A percentile compares a stretch with the other conserved stretches of the same genome.
These are phyloP conservation scores for Jacaranda copaia DNA, from an alignment of 257 asterid species.

Conservation along the genomic window DNA sequence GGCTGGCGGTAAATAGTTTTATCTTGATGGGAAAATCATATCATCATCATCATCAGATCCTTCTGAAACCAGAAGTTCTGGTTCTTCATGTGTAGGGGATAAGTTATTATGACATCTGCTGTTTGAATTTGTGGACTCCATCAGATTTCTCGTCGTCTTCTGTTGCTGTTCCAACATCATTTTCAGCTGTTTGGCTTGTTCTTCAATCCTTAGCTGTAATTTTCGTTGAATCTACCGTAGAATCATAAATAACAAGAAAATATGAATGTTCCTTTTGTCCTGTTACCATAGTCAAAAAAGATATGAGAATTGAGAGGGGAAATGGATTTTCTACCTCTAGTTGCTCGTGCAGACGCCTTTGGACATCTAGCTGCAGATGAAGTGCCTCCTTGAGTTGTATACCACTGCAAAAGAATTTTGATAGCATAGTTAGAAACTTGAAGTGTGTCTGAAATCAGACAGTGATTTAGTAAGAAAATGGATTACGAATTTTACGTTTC, in stretches of 20 bases:
- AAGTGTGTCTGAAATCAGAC: not conserved
- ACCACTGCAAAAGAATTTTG: conserved; percentile 51
- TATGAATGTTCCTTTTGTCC: not conserved
- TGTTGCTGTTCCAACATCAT: conserved; percentile 77
- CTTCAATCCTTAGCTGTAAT: conserved; percentile 77
- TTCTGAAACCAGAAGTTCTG: conserved; percentile 38
- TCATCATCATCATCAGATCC: conserved; percentile 39
- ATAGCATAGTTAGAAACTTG: not conserved
- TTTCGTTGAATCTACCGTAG: conserved; percentile 55
- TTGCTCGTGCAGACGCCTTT: conserved; percentile 76
- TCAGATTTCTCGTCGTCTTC: conserved; percentile 39
- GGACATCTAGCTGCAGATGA: conserved; percentile 75
- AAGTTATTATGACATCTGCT: conserved; percentile 44
- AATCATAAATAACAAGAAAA: not conserved
- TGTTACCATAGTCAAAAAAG: too few relatives aligned
- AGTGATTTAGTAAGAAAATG: not conserved
- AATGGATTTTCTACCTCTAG: conserved; percentile 57
- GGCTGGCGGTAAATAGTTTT: conserved; percentile 22
- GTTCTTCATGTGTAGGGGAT: conserved; percentile 45
- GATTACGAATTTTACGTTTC: conserved; percentile 50
- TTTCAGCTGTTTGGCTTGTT: conserved; percentile 69
- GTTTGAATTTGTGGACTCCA: conserved; percentile 42
- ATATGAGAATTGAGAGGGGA: not conserved
- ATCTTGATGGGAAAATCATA: conserved; percentile 30
- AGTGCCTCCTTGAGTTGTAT: conserved; percentile 80